Evolutionary conservation across 192 early-diverging fungal genomes (phyloP), one percentile per base, ranked within the genome.

Genomic region (Coemansia asiatica): DNA sequence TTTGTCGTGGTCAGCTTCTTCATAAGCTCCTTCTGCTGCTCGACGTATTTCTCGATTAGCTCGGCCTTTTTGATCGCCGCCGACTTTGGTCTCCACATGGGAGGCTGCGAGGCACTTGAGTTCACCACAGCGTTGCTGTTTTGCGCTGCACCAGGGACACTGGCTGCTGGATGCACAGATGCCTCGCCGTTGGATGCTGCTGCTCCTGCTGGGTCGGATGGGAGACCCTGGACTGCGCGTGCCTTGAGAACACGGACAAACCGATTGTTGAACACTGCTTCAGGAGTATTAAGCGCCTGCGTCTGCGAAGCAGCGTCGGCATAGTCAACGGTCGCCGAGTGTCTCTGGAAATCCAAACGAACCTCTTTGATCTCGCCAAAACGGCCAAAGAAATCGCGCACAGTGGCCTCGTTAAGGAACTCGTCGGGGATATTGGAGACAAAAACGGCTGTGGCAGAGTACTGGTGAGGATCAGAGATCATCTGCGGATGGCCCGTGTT

Each of bases 21-120:
- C 71, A 79, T 74, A 4, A 74, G 68, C 35, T 79, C 76, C 65
- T 74, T 79, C 18, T 79, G 76, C 68, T 74, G 76, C 67, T 79
- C 64, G 5, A 79, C 76, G 47, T 67, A 74, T 25, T 74, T 79
- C 46, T 79, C 76, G 47, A 79, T 79, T 60, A 70, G 18, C 68
- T 79, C 76, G 2, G 76, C 76, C 61, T 66, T 73, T 63, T 79
- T 79, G 31, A 79, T 73, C 0, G 71, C 62, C 6, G 71, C 76
- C 4, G 76, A 79, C 54, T 79, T 79, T 27, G 76, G 76, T 50
- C 53, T 47, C 76, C 76, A 79, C 59, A 77, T 62, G 0, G 66
- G 66, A 13, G 66, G 64, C 57, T 56, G 54, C 15, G 44, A 15
- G 36, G 63, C 36, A 51, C 48, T 16, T 65, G 61, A 29, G 15